These are phyloP conservation scores for Carex cristatella DNA, from an alignment of 176 grass and related monocot genomes.

Conservation along the genomic window DNA sequence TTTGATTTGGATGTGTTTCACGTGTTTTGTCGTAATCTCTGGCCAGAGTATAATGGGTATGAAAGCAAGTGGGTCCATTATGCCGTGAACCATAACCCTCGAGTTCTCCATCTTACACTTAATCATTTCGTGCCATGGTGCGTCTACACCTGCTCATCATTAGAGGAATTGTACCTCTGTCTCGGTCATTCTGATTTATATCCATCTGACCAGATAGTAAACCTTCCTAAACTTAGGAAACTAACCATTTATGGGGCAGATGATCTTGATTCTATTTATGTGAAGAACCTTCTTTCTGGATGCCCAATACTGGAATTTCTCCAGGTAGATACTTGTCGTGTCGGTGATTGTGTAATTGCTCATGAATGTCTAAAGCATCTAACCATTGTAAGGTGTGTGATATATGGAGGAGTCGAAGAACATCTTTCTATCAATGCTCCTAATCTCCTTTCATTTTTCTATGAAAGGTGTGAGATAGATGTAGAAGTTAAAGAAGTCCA, in stretches of 20 bases:
- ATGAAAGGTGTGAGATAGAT: no score
- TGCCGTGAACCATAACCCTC: neutral
- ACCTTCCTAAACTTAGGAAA: neutral
- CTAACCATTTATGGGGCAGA: no score
- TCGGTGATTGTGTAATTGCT: neutral
- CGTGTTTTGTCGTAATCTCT: neutral
- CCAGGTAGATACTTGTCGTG: neutral
- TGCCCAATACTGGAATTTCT: neutral
- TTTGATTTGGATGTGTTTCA: neutral
- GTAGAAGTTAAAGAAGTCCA: neutral
- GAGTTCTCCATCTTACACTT: neutral
- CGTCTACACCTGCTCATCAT: neutral
- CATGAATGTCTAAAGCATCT: neutral
- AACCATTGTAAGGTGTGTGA: neutral
- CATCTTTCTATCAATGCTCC: no score
- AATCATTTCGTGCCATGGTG: neutral
- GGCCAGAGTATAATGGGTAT: neutral
- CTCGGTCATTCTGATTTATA: no score
- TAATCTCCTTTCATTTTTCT: no score
- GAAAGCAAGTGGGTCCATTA: neutral
- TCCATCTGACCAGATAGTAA: neutral
- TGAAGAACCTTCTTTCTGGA: neutral
- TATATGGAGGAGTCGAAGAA: no score
- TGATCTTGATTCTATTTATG: no score
- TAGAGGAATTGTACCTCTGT: neutral